phyloP scores from a whole-genome alignment of 768 basidiomycete species.

The Fibroporia radiculosa region DNA sequence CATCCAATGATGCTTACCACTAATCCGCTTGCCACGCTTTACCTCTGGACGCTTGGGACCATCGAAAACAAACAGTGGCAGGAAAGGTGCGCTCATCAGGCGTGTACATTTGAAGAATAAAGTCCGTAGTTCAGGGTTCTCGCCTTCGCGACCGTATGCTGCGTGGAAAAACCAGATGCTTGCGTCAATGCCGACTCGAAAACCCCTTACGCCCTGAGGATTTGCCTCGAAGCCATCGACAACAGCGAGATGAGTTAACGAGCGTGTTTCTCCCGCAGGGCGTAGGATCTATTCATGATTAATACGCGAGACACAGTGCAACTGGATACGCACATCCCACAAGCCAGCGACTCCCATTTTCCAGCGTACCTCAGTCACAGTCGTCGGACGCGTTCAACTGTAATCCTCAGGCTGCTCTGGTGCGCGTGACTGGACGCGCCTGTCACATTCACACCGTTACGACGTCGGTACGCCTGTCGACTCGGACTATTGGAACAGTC shows the following conservation, averaged over 20 bases:
- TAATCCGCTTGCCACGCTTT: slow-evolving; percentile 72
- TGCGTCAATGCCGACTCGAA: slow-evolving; percentile 82
- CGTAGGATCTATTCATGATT: slow-evolving; percentile 44
- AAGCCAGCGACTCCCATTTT: slow-evolving; percentile 20
- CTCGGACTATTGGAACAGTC: too few species aligned
- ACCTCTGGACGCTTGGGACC: slow-evolving; percentile 75
- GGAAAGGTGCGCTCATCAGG: slow-evolving; percentile 69
- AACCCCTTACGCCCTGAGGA: slow-evolving; percentile 56
- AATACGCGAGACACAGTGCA: background rate
- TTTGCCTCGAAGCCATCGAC: slow-evolving; percentile 70
- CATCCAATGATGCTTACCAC: slow-evolving; percentile 54
- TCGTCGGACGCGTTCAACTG: too few species aligned
- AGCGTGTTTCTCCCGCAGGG: slow-evolving; percentile 64
- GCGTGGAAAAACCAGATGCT: slow-evolving; percentile 79
- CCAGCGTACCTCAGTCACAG: too few species aligned
- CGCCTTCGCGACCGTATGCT: slow-evolving; percentile 66
- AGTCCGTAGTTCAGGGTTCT: slow-evolving; percentile 81
- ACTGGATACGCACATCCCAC: slow-evolving; percentile 16
- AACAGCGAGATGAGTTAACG: slow-evolving; percentile 70
- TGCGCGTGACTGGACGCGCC: too few species aligned
- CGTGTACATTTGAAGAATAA: slow-evolving; percentile 80
- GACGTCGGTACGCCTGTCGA: too few species aligned
- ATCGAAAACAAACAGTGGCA: slow-evolving; percentile 90
- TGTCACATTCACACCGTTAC: too few species aligned
- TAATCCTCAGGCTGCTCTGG: too few species aligned